These are phyloP conservation scores for Monosporascus sp. DNA, from an alignment of 2,329 filamentous ascomycete species.

Conservation along the genomic window DNA sequence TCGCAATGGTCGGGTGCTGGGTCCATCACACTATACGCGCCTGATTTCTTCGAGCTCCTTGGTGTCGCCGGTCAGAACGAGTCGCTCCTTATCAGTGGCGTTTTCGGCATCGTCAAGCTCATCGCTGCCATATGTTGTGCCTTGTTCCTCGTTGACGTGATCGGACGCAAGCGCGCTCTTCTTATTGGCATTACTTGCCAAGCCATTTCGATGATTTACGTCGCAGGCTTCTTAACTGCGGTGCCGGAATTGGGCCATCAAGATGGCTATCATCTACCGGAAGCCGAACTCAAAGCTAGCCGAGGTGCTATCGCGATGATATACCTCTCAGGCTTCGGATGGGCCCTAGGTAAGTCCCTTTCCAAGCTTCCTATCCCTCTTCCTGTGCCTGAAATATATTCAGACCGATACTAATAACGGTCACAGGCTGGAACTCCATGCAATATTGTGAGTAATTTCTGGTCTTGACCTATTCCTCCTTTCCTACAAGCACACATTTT, in stretches of 20 bases:
- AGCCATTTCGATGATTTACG: slow-evolving; percentile 56
- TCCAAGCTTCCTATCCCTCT: not conserved
- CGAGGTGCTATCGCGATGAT: slow-evolving; percentile 69
- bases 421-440: slow-evolving; percentile 62
- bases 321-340: slow-evolving; percentile 63
- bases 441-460: slow-evolving; percentile 48
- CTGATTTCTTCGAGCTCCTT: slow-evolving; percentile 66
- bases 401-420: not conserved
- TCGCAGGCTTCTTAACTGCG: slow-evolving; percentile 57
- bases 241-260: slow-evolving; percentile 53
- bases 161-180: slow-evolving; percentile 67
- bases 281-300: slow-evolving; percentile 48
- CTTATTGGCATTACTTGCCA: slow-evolving; percentile 57
- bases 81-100: slow-evolving; percentile 65
- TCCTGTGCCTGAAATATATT: too few species aligned
- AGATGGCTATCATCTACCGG: slow-evolving; percentile 41
- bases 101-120: slow-evolving; percentile 74
- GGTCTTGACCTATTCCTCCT: too few species aligned
- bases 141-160: slow-evolving; percentile 72
- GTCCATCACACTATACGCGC: slow-evolving; percentile 71
- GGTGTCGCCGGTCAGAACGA: slow-evolving; percentile 64
- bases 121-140: slow-evolving; percentile 62
- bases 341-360: slow-evolving; percentile 47
- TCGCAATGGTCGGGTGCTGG: slow-evolving; percentile 70
- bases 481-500: too few species aligned